Evolutionary conservation across 192 early-diverging fungal species (phyloP).

Genomic region (Podila minutissima): DNA sequence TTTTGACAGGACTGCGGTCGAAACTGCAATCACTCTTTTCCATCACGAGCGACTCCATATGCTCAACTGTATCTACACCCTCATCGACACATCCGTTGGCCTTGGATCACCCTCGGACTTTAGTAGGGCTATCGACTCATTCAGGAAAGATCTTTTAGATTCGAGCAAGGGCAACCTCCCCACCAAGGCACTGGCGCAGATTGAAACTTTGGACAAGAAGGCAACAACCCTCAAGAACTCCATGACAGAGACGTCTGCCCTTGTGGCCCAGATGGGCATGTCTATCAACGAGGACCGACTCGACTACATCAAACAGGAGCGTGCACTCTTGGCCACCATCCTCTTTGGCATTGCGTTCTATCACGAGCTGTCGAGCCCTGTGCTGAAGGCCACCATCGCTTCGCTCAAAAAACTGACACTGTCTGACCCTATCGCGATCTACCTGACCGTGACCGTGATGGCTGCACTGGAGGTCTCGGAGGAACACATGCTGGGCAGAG

Average conservation of each 20-base stretch:
- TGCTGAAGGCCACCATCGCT: conserved; percentile 47
- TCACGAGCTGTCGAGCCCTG: conserved; percentile 42
- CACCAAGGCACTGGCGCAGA: conserved; percentile 58
- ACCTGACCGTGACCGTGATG: conserved; percentile 51
- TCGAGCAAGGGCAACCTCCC: conserved; percentile 58
- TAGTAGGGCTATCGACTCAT: conserved; percentile 54
- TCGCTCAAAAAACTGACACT: conserved; percentile 47
- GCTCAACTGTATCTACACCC: conserved; percentile 60
- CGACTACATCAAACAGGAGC: conserved; percentile 50
- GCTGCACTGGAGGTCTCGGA: conserved; percentile 53
- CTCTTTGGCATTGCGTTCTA: conserved; percentile 55
- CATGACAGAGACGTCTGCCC: conserved; percentile 58
- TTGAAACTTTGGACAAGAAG: conserved; percentile 59
- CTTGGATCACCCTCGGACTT: conserved; percentile 52
- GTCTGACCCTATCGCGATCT: conserved; percentile 47
- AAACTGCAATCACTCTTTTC: conserved; percentile 75
- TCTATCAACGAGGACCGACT: conserved; percentile 55
- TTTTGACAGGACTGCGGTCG: conserved; percentile 67
- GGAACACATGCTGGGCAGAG: conserved; percentile 40
- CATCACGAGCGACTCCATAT: conserved; percentile 72
- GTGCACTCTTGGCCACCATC: conserved; percentile 50
- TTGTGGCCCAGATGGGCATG: conserved; percentile 51
- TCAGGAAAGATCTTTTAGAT: conserved; percentile 51
- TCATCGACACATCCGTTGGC: conserved; percentile 64
- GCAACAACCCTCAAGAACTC: conserved; percentile 55